Base-by-base conservation (phyloP, 768 basidiomycete species). In the Trametes cubensis region DNA sequence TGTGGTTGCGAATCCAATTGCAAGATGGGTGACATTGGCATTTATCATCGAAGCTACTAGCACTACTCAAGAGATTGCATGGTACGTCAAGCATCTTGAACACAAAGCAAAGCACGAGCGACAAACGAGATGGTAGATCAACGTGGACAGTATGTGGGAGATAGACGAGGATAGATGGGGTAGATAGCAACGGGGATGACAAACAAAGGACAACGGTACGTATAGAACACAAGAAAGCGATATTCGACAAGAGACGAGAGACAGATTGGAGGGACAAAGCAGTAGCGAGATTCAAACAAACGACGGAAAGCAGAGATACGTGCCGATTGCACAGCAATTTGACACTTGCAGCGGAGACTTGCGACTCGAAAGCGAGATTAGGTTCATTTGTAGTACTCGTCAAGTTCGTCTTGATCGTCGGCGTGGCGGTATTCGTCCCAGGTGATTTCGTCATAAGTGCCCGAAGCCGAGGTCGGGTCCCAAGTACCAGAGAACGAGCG, bases 401-500 rank as follows among this genome's bases (percentile, higher is more conserved):
- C 53, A 55, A 61, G 48, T 21, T 23, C 38, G 11, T 60, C 46
- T 42, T 61, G 54, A 38, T 45, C 40, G 25, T 58, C 54, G 30
- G 42, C 54, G n/a, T 58, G 58, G 17, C 41, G 57, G 25, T 64
- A 64, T 28, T 64, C 62, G n/a, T 46, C 34, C 41, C 47, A 64
- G 15, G 26, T 21, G 41, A 59, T 51, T 18, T 59, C 52, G 20
- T 58, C 46, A 39, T 58, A 63, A 11, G 42, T 23, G 17, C 45
- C 56, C 21, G 38, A 21, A 6, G 56, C 4, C 15, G 53, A 48
- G 26, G 17, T 39, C 2, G 62, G 62, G 30, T 64, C 62, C 62
- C 62, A 64, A 11, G 62, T 64, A 23, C 62, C 62, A 13, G 62
- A 64, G 48, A 59, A 64, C 4, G 62, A 64, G 26, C 62, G 58